A percentile compares a stretch with the other conserved stretches of the same genome.
These are phyloP conservation scores for Cutaneotrichosporon sp. DNA, from an alignment of 1,284 basidiomycete genomes.

Conservation along the genomic window DNA sequence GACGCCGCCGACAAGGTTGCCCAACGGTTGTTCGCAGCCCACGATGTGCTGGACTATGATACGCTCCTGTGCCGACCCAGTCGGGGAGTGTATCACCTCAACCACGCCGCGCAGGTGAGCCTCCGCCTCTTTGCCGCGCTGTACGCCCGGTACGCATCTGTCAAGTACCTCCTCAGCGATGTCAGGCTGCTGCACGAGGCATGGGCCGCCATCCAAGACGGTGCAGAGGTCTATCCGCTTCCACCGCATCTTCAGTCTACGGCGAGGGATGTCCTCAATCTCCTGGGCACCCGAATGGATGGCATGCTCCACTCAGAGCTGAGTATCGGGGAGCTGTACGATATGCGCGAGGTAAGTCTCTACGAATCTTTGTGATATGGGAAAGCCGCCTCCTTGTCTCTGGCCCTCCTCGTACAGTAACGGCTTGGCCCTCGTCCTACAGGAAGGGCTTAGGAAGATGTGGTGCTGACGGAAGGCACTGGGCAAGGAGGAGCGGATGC, in stretches of 20 bases:
- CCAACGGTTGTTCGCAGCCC: background rate
- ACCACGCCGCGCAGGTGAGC: constrained; percentile 22
- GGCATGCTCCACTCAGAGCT: constrained; percentile 20
- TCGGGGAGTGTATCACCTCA: constrained; percentile 20
- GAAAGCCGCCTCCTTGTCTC: no score
- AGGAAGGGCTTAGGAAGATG: background rate
- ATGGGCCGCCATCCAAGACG: constrained; percentile 4
- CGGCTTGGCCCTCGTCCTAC: no score
- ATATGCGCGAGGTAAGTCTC: constrained; percentile 31
- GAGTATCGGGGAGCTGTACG: constrained; percentile 24
- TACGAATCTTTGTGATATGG: no score
- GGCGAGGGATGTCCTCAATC: background rate
- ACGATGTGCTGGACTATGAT: constrained; percentile 2
- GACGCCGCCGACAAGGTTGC: background rate
- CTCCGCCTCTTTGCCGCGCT: constrained; percentile 20
- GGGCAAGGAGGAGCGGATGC: constrained; percentile 9
- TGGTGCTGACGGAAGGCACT: constrained; percentile 18
- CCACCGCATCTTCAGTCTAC: background rate
- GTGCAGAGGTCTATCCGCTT: background rate
- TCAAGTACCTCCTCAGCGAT: background rate
- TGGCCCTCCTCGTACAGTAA: no score
- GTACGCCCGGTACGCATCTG: background rate
- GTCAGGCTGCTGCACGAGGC: constrained; percentile 9
- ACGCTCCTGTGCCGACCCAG: constrained; percentile 8
- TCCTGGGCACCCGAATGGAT: constrained; percentile 17